Evolutionary conservation across 192 early-diverging fungal species (phyloP).

Genomic region (Umbelopsis sp.): DNA sequence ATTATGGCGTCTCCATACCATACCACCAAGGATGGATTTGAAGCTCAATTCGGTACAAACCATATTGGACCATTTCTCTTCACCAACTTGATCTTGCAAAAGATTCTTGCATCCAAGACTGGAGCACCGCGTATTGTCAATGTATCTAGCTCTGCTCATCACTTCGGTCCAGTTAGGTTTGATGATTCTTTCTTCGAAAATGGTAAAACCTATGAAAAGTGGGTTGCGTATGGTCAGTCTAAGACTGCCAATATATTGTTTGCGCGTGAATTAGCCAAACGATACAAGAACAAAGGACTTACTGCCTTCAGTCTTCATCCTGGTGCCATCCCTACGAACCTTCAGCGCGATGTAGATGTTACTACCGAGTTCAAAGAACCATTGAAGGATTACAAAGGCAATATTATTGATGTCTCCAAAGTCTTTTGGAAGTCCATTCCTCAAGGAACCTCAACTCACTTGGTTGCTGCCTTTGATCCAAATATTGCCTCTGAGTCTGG

Average conservation of each 20-base stretch:
- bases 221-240: not conserved
- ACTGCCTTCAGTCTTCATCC: conserved; percentile 13
- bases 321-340: conserved; percentile 1
- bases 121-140: not conserved
- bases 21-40: conserved; percentile 59
- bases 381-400: not conserved
- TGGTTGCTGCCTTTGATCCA: conserved; percentile 1
- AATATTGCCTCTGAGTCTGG: not conserved
- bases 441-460: not conserved
- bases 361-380: not conserved
- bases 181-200: not conserved
- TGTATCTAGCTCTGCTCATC: not conserved
- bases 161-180: not conserved
- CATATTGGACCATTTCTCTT: conserved; percentile 58
- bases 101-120: conserved; percentile 11
- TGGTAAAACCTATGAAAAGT: conserved; percentile 5
- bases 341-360: not conserved
- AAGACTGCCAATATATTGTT: conserved; percentile 59
- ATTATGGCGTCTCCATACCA: conserved; percentile 61
- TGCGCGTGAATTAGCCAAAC: conserved; percentile 22
- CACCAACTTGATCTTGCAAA: conserved; percentile 20
- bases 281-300: conserved; percentile 3
- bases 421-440: not conserved
- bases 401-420: not conserved
- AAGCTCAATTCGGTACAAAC: conserved; percentile 68